Base-by-base conservation (phyloP, 1,284 basidiomycete species). In the Melanopsichium pennsylvanicum region DNA sequence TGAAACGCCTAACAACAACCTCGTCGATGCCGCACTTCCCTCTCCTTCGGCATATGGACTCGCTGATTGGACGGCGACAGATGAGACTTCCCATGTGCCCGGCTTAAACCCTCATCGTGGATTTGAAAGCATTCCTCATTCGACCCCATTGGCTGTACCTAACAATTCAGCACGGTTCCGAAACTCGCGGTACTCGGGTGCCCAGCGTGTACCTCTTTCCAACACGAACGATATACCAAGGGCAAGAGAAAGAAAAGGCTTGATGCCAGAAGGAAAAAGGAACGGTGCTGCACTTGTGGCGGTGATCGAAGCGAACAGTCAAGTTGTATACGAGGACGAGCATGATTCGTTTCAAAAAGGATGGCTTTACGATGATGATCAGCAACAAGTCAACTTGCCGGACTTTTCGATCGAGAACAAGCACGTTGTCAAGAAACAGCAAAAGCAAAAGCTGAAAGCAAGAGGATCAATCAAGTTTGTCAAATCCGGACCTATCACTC, bases 401-500 rank as follows among this genome's bases (percentile, higher is more conserved):
- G 58, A 57, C 2, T 62, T 62, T 21, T 54, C 54, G 7, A 68
- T 68, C 49, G 64, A 68, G 16, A 39, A 49, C 5, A 39, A 37
- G 18, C 45, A n/a, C n/a, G n/a, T n/a, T n/a, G n/a, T n/a, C 27
- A 31, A 32, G 5, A 50, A 56, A 42, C 46, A 60, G 29, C 21
- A 35, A 5, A 54, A 44, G 22, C n/a, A 36, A 19, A 59, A 54
- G 23, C 3, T 31, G 8, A 66, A 50, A 19, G 29, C 47, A 8
- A 48, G 50, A 18, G 26, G 13, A 0, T 59, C 62, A 25, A 44
- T 38, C 9, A 67, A 67, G 45, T 18, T 51, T 9, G 49, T 44
- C 36, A 61, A 61, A 34, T 49, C 58, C 7, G 64, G 64, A 13
- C 64, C 64, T 15, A 68, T 68, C 58, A 54, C 64, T 9, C 26